These are phyloP conservation scores for Paspalum vaginatum DNA, from an alignment of 176 grass and related monocot species.

Conservation along the genomic window DNA sequence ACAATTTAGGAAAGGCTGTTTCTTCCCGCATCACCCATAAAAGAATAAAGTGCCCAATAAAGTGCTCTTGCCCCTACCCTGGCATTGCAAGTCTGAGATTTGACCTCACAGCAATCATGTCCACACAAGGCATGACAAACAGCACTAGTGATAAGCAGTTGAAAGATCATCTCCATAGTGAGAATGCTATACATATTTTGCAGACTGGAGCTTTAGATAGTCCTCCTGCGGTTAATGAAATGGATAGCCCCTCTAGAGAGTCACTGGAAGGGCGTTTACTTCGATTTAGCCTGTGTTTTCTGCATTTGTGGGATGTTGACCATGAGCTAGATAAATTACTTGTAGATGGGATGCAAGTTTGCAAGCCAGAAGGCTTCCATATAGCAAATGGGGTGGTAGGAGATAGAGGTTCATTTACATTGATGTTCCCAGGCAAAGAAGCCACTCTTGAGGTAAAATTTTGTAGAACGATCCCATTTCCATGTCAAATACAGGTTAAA, in stretches of 20 bases:
- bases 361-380: constrained; percentile 87
- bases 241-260: constrained; percentile 77
- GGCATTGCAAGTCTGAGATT: constrained; percentile 89
- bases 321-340: constrained; percentile 82
- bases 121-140: constrained; percentile 46
- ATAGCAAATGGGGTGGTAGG: constrained; percentile 79
- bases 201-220: constrained; percentile 35
- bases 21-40: constrained; percentile 39
- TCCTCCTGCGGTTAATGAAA: constrained; percentile 47
- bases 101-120: constrained; percentile 89
- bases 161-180: constrained; percentile 52
- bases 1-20: constrained; percentile 47
- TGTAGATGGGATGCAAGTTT: constrained; percentile 91
- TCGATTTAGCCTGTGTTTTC: constrained; percentile 94
- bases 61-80: constrained; percentile 85
- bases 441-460: constrained; percentile 82
- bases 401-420: constrained; percentile 80
- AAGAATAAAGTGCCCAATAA: constrained; percentile 73
- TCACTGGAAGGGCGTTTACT: constrained; percentile 80
- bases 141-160: constrained; percentile 43
- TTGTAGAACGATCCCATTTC: constrained; percentile 20
- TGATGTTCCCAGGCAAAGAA: constrained; percentile 87
- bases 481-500: constrained; percentile 23
- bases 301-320: constrained; percentile 96
- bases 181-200: constrained; percentile 37